A percentile compares a stretch with the other conserved stretches of the same genome.
Conservation (phyloP, 2,329 filamentous ascomycete species). For the Phoma sp. region DNA sequence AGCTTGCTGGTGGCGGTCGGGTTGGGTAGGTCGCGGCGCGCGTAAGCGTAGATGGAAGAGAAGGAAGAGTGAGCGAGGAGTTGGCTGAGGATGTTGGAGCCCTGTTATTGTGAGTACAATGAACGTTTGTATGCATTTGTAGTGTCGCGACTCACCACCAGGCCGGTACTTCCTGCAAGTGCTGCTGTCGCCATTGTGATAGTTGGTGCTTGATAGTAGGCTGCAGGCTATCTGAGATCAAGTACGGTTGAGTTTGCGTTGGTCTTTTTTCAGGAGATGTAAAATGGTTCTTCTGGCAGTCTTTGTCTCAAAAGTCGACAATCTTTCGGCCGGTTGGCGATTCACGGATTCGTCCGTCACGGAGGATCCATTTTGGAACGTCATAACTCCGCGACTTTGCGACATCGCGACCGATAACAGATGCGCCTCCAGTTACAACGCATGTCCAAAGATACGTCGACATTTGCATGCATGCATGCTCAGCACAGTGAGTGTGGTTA, state of each 20-base stretch:
- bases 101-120: constrained; percentile 53
- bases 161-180: constrained; percentile 70
- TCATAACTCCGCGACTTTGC: constrained; percentile 1
- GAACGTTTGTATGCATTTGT: neutral
- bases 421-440: no score
- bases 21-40: constrained; percentile 67
- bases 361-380: neutral
- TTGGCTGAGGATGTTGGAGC: constrained; percentile 73
- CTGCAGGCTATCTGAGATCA: neutral
- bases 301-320: constrained; percentile 4
- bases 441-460: no score
- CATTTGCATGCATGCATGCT: no score
- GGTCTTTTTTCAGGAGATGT: neutral
- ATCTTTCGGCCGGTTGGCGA: constrained; percentile 5
- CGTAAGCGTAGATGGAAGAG: constrained; percentile 66
- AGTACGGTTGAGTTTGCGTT: neutral
- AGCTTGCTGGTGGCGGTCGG: constrained; percentile 64
- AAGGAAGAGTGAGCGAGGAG: constrained; percentile 63
- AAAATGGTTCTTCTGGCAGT: neutral
- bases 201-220: neutral
- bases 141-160: constrained; percentile 52
- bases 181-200: constrained; percentile 57
- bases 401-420: neutral
- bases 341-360: constrained; percentile 3
- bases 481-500: neutral